Conservation (phyloP, 2,329 filamentous ascomycete species). For the Colletotrichum tabaci region DNA sequence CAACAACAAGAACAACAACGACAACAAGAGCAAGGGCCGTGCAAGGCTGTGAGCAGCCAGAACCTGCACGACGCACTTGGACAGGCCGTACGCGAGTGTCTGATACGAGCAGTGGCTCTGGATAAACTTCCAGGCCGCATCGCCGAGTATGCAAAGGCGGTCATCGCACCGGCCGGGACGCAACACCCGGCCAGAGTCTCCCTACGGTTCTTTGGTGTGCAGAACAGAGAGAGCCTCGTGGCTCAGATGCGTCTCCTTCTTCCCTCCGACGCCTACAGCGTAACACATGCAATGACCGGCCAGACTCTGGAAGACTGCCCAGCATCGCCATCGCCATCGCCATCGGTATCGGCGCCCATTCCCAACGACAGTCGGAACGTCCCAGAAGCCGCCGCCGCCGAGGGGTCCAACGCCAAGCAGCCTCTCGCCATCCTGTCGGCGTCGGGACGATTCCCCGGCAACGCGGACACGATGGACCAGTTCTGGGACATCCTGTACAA, state of each 20-base stretch:
- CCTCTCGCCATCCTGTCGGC: conserved; percentile 56
- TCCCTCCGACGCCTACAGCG: background rate
- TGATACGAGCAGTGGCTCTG: background rate
- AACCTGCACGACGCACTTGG: background rate
- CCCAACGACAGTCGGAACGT: too few species aligned
- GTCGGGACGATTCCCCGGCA: conserved; percentile 59
- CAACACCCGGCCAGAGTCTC: background rate
- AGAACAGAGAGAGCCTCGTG: conserved; percentile 1
- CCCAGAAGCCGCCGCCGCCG: too few species aligned
- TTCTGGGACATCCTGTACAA: conserved; percentile 51
- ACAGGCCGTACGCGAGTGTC: conserved; percentile 10
- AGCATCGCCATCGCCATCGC: background rate
- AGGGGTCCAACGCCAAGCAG: background rate
- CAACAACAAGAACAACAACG: too few species aligned
- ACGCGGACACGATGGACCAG: conserved; percentile 51
- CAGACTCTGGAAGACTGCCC: background rate
- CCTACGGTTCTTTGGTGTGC: background rate
- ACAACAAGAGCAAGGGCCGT: too few species aligned
- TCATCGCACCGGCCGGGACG: background rate
- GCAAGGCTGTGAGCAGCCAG: background rate
- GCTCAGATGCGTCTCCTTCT: conserved; percentile 1
- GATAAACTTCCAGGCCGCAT: conserved; percentile 5
- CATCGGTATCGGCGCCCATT: background rate
- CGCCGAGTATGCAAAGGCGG: background rate
- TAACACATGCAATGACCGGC: background rate